Base-by-base conservation (phyloP, 2,329 filamentous ascomycete genomes). In the Trichoderma aggressivum region DNA sequence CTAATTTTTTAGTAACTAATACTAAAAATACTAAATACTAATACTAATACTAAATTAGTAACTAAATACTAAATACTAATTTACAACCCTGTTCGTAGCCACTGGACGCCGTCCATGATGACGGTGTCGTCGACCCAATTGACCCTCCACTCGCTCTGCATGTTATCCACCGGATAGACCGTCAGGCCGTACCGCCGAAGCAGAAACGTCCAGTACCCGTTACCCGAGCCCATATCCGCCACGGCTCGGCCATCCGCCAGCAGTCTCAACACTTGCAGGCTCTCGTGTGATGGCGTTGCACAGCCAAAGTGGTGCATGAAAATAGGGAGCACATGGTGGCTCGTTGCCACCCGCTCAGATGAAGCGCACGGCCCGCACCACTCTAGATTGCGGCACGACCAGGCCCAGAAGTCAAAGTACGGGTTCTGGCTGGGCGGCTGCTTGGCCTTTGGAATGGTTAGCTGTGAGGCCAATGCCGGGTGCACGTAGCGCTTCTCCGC, bases 241-340 rank as follows among this genome's bases (percentile, higher is more conserved):
- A 94, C 83, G 14, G 83, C 78, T 7, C 86, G 82, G 3, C 84
- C 84, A 1, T 84, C 84, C 7, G 87, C 84, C 3, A 92, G 78
- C 61, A 86, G 82, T 43, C 85, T 85, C 36, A 94, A 84, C 26
- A 91, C 82, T 73, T 86, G 82, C 14, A 94, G 81, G 2, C 87
- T 84, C 75, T 93, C 90, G 78, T 91, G 90, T 11, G 87, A 88
- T 0, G 92, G 92, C 24, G 89, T 89, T 1, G 88, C 87, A 80
- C 91, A 94, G 64, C 91, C 91, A 79, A 94, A 94, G 80, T 94
- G 91, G 81, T 94, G 91, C 85, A 93, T 94, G 70, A 93, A 84
- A 21, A 94, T 83, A 2, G 91, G 91, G 10, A 94, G 84, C 7
- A 92, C 84, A 75, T 91, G 90, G 80, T 94, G 92, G 63, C 86